These are phyloP conservation scores for Melastoma malabathricum DNA, from an alignment of 345 rosid genomes.

Conservation along the genomic window DNA sequence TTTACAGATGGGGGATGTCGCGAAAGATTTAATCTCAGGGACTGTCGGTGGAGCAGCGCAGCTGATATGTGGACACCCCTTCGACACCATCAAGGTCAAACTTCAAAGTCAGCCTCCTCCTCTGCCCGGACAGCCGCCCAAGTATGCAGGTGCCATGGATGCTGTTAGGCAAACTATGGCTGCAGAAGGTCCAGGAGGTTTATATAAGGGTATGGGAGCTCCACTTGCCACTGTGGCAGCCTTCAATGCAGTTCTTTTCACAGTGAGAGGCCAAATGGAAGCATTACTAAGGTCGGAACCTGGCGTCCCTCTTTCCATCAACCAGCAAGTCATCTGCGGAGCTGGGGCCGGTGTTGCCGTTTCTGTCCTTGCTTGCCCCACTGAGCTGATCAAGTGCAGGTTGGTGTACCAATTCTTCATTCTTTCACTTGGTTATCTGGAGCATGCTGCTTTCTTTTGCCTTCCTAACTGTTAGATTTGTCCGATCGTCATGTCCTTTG, in stretches of 20 bases:
- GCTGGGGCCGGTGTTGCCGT: constrained; percentile 95
- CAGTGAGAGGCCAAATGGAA: constrained; percentile 94
- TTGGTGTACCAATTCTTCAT: constrained; percentile 8
- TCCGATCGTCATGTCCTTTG: background rate
- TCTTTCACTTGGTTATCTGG: no score
- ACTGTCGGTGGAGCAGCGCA: constrained; percentile 97
- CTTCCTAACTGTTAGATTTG: background rate
- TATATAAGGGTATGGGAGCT: constrained; percentile 99
- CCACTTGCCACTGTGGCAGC: constrained; percentile 98
- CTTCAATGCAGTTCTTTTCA: constrained; percentile 86
- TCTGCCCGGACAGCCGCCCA: constrained; percentile 64
- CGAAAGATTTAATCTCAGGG: constrained; percentile 80
- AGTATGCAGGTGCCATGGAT: constrained; percentile 71
- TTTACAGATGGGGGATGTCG: constrained; percentile 76
- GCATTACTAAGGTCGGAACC: constrained; percentile 67
- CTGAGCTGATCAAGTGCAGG: constrained; percentile 99
- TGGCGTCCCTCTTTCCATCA: constrained; percentile 61
- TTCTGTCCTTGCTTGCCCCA: constrained; percentile 97
- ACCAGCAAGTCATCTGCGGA: constrained; percentile 72
- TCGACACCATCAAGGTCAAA: constrained; percentile 97
- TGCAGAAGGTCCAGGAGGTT: constrained; percentile 86
- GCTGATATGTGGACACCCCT: constrained; percentile 79
- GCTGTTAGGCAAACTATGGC: constrained; percentile 77
- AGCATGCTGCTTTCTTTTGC: background rate
- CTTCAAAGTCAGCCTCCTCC: constrained; percentile 95